Conservation (phyloP, 805 yeast species). For the Candida parachauliodes region DNA sequence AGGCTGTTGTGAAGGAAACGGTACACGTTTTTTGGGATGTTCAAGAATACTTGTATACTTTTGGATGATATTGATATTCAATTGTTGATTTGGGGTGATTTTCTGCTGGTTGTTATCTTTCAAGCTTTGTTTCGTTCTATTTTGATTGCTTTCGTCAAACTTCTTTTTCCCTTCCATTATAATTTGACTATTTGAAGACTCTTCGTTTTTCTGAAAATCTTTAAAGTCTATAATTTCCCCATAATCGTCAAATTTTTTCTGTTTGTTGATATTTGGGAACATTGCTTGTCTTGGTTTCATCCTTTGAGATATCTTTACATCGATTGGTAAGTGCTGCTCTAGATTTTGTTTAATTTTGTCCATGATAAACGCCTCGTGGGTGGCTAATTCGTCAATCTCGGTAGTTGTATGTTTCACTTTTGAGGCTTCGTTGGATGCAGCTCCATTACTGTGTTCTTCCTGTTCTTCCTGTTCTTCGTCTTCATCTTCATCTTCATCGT, state of each 20-base stretch:
- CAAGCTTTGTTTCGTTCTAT: conserved; percentile 14
- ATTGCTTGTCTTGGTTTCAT: conserved; percentile 53
- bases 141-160: conserved; percentile 26
- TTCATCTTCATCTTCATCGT: conserved; percentile 34
- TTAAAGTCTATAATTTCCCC: conserved; percentile 72
- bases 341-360: conserved; percentile 37
- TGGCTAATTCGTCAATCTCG: conserved; percentile 28
- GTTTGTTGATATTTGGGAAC: conserved; percentile 59
- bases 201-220: conserved; percentile 59
- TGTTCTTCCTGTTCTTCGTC: conserved; percentile 29
- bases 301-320: conserved; percentile 44
- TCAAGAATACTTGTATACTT: conserved; percentile 46
- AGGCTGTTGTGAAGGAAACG: conserved; percentile 22
- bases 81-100: conserved; percentile 41
- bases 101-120: conserved; percentile 19
- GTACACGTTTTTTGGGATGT: conserved; percentile 48
- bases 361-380: conserved; percentile 39
- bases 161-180: conserved; percentile 36
- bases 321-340: conserved; percentile 47
- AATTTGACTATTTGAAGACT: conserved; percentile 33
- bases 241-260: conserved; percentile 75
- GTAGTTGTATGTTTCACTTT: conserved; percentile 11
- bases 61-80: conserved; percentile 38
- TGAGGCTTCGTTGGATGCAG: conserved; percentile 9
- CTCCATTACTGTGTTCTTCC: conserved; percentile 13